Evolutionary conservation across 106 monocot species (phyloP).

Genomic region (Posidonia australis): DNA sequence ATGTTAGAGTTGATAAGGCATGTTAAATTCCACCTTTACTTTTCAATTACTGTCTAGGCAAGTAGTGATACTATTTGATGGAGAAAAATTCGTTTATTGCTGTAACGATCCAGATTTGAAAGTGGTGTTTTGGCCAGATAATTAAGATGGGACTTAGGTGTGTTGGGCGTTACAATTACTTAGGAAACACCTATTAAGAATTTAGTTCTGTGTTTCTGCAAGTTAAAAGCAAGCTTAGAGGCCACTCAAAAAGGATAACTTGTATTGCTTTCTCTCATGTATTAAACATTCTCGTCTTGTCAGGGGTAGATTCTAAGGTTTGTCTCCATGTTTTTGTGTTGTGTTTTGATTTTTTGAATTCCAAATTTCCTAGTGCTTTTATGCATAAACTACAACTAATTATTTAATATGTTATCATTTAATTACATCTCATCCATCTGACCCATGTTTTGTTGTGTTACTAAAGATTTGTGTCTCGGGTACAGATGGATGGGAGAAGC

Average conservation of each 20-base stretch:
- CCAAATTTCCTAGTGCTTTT: too few species aligned
- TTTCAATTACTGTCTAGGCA: too few species aligned
- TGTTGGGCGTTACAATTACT: too few species aligned
- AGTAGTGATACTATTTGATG: too few species aligned
- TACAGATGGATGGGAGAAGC: conserved; percentile 75
- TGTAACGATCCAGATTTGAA: too few species aligned
- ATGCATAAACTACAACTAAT: too few species aligned
- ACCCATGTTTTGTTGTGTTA: conserved; percentile 7
- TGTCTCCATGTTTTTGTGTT: not conserved
- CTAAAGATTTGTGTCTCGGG: conserved; percentile 61
- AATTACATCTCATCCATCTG: not conserved
- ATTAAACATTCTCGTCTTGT: conserved; percentile 65
- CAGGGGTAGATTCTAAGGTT: conserved; percentile 91
- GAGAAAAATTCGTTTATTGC: not conserved
- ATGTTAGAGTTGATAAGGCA: conserved; percentile 67
- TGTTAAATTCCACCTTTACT: not conserved
- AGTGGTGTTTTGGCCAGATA: too few species aligned
- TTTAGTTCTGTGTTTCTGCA: conserved; percentile 10
- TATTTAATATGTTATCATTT: not conserved
- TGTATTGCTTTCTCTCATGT: conserved; percentile 80
- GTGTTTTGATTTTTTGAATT: not conserved
- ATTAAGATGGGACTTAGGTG: too few species aligned
- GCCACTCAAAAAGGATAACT: conserved; percentile 83
- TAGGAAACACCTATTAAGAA: too few species aligned
- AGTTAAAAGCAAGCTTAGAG: conserved; percentile 73